Percentiles rank a stretch among this genome's conserved stretches.
Evolutionary conservation across 805 yeast species (phyloP).

Genomic region (Lipomyces sp.): DNA sequence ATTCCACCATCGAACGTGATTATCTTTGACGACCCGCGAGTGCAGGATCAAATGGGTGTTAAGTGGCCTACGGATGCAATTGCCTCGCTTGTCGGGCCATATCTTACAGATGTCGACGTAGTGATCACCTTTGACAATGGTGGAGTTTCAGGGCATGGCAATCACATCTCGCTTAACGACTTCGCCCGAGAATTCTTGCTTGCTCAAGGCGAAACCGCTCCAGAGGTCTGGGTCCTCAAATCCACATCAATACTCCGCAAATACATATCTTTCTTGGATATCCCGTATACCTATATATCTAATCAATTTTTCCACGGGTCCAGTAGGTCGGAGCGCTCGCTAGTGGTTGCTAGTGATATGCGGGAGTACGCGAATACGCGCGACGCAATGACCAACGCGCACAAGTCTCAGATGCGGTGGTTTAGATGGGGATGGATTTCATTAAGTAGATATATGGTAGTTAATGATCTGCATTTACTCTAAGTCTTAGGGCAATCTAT

Average conservation of each 20-base stretch:
- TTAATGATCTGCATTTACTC: conserved; percentile 61
- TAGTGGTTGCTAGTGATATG: conserved; percentile 43
- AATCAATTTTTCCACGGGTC: conserved; percentile 15
- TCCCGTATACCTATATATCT: conserved; percentile 39
- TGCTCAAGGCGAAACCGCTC: conserved; percentile 36
- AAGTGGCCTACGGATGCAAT: conserved; percentile 64
- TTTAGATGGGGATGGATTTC: conserved; percentile 87
- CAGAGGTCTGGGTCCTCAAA: conserved; percentile 42
- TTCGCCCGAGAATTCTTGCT: conserved; percentile 49
- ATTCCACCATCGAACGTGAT: conserved; percentile 49
- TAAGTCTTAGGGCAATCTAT: not conserved
- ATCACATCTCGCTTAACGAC: conserved; percentile 69
- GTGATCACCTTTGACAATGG: conserved; percentile 77
- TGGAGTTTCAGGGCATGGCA: conserved; percentile 89
- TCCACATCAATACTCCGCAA: conserved; percentile 48
- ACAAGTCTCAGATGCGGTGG: conserved; percentile 92
- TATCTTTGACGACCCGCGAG: conserved; percentile 56
- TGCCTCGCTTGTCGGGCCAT: conserved; percentile 47
- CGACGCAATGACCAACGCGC: conserved; percentile 81
- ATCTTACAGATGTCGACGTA: conserved; percentile 44
- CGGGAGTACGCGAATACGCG: conserved; percentile 47
- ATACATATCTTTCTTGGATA: conserved; percentile 46
- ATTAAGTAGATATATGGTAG: conserved; percentile 74
- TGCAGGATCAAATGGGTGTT: conserved; percentile 69
- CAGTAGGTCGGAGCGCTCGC: conserved; percentile 13